phyloP scores from a whole-genome alignment of 164 flowering plant genomes.

The Stephania yunnanensis region DNA sequence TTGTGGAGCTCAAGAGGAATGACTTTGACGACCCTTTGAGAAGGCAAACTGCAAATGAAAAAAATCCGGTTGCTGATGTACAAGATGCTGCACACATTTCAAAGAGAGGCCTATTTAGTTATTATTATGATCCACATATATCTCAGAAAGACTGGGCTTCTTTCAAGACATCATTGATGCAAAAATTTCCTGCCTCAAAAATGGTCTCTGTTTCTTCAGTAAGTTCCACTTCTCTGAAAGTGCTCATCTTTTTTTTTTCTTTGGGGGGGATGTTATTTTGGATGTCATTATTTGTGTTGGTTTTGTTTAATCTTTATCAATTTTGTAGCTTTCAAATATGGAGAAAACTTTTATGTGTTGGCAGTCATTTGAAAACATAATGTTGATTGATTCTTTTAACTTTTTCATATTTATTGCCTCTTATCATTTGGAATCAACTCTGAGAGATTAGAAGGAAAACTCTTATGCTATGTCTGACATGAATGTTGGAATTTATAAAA shows the following conservation, averaged over 20 bases:
- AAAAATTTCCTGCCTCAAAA: conserved; percentile 58
- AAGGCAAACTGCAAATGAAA: conserved; percentile 17
- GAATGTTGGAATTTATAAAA: background rate
- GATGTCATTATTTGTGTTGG: too few relatives aligned
- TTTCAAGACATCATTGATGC: conserved; percentile 68
- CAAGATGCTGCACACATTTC: conserved; percentile 17
- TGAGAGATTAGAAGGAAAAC: too few relatives aligned
- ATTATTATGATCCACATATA: conserved; percentile 17
- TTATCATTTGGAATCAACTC: too few relatives aligned
- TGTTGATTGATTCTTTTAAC: too few relatives aligned
- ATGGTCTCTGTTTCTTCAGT: conserved; percentile 58
- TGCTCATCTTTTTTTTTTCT: too few relatives aligned
- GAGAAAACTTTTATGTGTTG: too few relatives aligned
- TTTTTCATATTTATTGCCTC: too few relatives aligned
- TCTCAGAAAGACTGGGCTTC: conserved; percentile 58
- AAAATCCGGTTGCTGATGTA: conserved; percentile 10
- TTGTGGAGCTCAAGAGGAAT: conserved; percentile 16
- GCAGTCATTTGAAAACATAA: too few relatives aligned
- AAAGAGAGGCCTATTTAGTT: background rate
- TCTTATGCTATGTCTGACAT: background rate
- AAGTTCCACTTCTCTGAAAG: conserved; percentile 15
- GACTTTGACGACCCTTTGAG: conserved; percentile 67
- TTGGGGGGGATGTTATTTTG: too few relatives aligned
- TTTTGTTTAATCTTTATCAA: too few relatives aligned
- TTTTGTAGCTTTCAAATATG: too few relatives aligned